Evolutionary conservation across 768 basidiomycete genomes (phyloP).

Genomic region (Suillus occidentalis): DNA sequence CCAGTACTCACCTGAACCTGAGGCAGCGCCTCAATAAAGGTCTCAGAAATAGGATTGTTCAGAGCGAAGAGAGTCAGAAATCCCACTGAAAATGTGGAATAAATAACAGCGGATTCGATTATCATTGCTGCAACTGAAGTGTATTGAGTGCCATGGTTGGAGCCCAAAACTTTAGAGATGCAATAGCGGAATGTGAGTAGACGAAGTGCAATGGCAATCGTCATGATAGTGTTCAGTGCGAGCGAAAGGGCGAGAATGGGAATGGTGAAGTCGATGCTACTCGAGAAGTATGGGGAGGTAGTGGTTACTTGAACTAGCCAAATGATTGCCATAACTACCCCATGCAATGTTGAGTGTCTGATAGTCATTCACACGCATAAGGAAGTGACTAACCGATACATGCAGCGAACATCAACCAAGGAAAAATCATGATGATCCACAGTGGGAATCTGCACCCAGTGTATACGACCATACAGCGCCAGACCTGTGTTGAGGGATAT

Average conservation of each 20-base stretch:
- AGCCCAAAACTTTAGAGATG: slow-evolving; percentile 19
- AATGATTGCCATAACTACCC: not conserved
- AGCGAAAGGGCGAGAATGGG: slow-evolving; percentile 31
- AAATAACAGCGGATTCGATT: slow-evolving; percentile 35
- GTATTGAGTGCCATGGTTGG: slow-evolving; percentile 24
- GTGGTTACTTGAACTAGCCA: not conserved
- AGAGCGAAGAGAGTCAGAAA: slow-evolving; percentile 31
- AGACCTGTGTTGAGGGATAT: not conserved
- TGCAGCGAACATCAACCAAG: not conserved
- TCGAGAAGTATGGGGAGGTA: not conserved
- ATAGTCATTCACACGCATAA: not conserved
- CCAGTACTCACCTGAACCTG: slow-evolving; percentile 27
- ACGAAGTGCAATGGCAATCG: slow-evolving; percentile 31
- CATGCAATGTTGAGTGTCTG: not conserved
- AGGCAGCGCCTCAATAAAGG: slow-evolving; percentile 30
- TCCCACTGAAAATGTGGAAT: slow-evolving; percentile 25
- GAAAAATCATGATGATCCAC: not conserved
- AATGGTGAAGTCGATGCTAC: slow-evolving; percentile 13
- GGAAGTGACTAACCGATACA: not conserved
- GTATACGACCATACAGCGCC: slow-evolving; percentile 4
- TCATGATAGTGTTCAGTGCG: slow-evolving; percentile 33
- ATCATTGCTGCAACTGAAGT: slow-evolving; percentile 34
- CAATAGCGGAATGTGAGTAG: slow-evolving; percentile 23
- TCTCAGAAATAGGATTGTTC: slow-evolving; percentile 24
- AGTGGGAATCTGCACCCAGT: not conserved